These are phyloP conservation scores for Apophysomyces variabilis DNA, from an alignment of 371 early-diverging fungal genomes.

Conservation along the genomic window DNA sequence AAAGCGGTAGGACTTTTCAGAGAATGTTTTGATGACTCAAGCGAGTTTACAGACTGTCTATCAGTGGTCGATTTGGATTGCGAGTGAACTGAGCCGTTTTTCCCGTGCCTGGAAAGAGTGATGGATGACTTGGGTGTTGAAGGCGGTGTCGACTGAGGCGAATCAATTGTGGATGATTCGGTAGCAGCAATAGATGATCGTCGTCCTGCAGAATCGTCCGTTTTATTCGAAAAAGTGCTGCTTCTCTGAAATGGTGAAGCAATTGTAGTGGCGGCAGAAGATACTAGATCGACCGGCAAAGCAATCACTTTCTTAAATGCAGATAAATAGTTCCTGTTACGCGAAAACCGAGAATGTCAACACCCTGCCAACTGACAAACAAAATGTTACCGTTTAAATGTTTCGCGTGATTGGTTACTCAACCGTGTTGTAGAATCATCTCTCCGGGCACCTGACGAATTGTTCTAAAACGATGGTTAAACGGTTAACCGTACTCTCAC, in stretches of 20 bases:
- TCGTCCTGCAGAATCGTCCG: constrained; percentile 14
- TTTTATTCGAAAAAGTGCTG: constrained; percentile 9
- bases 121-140: constrained; percentile 23
- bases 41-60: constrained; percentile 14
- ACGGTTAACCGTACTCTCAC: background rate
- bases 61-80: background rate
- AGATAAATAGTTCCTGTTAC: constrained; percentile 52
- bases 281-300: constrained; percentile 52
- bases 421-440: constrained; percentile 22
- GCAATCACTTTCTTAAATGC: constrained; percentile 56
- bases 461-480: background rate
- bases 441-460: constrained; percentile 15
- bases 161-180: constrained; percentile 8
- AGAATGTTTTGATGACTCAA: constrained; percentile 23
- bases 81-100: constrained; percentile 5
- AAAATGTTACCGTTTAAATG: constrained; percentile 29
- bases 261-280: constrained; percentile 49
- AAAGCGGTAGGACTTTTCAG: background rate
- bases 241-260: constrained; percentile 28
- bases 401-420: constrained; percentile 27
- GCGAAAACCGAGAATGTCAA: constrained; percentile 15
- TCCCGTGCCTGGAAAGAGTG: constrained; percentile 5
- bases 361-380: background rate
- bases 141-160: constrained; percentile 28
- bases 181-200: constrained; percentile 1